Conservation (phyloP, 2,329 filamentous ascomycete genomes). For the Dendryphion nanum region DNA sequence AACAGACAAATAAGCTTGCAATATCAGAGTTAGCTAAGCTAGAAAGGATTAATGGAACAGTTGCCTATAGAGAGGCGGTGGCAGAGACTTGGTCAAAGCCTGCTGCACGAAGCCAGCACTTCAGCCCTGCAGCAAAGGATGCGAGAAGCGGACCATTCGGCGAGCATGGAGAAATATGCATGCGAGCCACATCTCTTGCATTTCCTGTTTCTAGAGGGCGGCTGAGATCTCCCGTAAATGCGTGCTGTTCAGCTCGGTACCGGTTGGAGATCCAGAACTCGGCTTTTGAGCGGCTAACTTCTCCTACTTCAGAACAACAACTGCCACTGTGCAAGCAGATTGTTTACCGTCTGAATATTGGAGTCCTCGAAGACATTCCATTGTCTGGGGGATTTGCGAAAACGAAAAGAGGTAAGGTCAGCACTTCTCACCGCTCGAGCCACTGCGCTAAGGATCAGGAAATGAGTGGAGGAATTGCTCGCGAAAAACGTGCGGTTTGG, state of each 20-base stretch:
- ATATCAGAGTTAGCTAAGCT: no score
- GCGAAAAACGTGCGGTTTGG: no score
- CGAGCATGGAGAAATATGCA: conserved; percentile 8
- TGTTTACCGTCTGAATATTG: no score
- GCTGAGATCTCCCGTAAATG: conserved; percentile 13
- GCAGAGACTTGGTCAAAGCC: conserved; percentile 18
- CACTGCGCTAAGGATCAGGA: conserved; percentile 28
- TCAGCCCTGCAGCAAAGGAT: conserved; percentile 12
- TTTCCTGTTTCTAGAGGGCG: conserved; percentile 17
- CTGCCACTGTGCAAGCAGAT: no score
- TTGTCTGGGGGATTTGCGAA: conserved; percentile 1
- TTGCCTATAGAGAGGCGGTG: conserved; percentile 20
- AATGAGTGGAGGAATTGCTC: conserved; percentile 17
- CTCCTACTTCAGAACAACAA: not conserved
- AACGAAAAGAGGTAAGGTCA: not conserved
- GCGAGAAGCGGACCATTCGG: conserved; percentile 9
- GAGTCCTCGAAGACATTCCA: no score
- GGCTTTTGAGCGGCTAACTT: not conserved
- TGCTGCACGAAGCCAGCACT: conserved; percentile 9
- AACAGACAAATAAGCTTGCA: conserved; percentile 17
- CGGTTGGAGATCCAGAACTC: conserved; percentile 3
- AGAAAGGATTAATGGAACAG: no score
- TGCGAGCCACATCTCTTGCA: conserved; percentile 16
- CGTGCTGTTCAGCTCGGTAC: conserved; percentile 19
- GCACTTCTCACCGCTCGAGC: conserved; percentile 6